Evolutionary conservation across 768 basidiomycete genomes (phyloP), one percentile per base, ranked within the genome.

Genomic region (Lactarius vividus): DNA sequence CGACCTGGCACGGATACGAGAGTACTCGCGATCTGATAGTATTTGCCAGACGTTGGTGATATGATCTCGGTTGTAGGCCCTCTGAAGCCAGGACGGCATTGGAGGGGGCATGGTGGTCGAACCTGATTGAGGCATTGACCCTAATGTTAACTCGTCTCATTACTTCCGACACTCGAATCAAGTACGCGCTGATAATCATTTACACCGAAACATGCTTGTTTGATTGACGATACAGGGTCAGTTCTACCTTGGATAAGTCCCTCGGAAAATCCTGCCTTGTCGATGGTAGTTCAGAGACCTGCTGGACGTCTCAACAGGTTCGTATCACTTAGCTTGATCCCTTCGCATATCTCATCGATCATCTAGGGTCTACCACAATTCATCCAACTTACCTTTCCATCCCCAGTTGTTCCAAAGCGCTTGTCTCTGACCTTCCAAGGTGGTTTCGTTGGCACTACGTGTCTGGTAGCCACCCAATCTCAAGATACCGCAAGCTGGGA

Each of bases 361-460:
- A 15, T 53, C n/a, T 70, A 93, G 92, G 91, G 91, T 28, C 79
- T 87, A 13, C 91, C 90, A 1, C 92, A 93, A 77, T 87, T 79
- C 69, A 83, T 94, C 67, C 89, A 91, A 61, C 75, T 92, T 31
- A 74, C 75, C 3, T 94, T 93, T 70, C 57, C 78, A 7, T 71
- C 75, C 7, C 80, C 74, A 57, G 84, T 90, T n/a, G 70, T 82
- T 40, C 89, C 89, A 4, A 80, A 77, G 67, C 79, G 78, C 29
- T 69, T 92, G 20, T 78, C 77, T 23, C 67, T 92, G 68, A 92
- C 88, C 2, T 94, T 94, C 72, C 92, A 94, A 79, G 92, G 92
- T 16, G 92, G 92, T 2, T 94, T 94, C 73, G 92, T 88, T 0
- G 91, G 90, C 23, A 88, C 83, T 9, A 78, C 80, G 54, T 92